These are phyloP conservation scores for Plantago ovata DNA, from an alignment of 257 asterid species.

Conservation along the genomic window DNA sequence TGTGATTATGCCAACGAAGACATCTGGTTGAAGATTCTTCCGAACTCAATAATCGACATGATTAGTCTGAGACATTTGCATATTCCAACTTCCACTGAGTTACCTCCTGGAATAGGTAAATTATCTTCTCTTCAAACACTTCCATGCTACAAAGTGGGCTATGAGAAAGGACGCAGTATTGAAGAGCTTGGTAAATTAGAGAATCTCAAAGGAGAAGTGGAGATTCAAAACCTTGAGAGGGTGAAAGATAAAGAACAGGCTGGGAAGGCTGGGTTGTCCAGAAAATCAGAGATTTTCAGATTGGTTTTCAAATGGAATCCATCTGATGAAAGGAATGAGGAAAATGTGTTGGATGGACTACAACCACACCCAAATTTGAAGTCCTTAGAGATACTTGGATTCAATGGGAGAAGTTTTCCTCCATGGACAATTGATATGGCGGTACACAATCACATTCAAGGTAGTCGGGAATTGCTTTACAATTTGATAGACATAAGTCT, in stretches of 20 bases:
- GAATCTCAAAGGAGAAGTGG: too few species aligned
- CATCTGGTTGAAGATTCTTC: too few species aligned
- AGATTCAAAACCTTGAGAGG: conserved; percentile 19
- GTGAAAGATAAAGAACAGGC: conserved; percentile 26
- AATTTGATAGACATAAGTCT: background rate
- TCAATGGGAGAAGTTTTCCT: conserved; percentile 16
- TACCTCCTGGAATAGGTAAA: conserved; percentile 22
- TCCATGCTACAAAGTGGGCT: too few species aligned
- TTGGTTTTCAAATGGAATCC: conserved; percentile 19
- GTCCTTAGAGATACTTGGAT: background rate
- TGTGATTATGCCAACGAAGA: too few species aligned
- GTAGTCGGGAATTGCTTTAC: background rate
- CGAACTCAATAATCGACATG: too few species aligned
- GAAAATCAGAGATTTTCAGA: conserved; percentile 10
- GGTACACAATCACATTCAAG: too few species aligned
- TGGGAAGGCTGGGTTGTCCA: conserved; percentile 15
- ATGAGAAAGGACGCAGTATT: too few species aligned
- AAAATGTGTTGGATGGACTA: conserved; percentile 30
- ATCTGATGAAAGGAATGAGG: background rate
- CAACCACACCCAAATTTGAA: conserved; percentile 23
- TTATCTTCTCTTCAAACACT: too few species aligned
- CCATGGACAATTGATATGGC: conserved; percentile 19
- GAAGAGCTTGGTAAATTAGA: too few species aligned
- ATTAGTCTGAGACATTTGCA: conserved; percentile 30
- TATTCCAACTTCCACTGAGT: background rate